A percentile compares a stretch with the other conserved stretches of the same genome.
phyloP scores from a whole-genome alignment of 1,284 basidiomycete species.

The Ceratobasidium sp. region DNA sequence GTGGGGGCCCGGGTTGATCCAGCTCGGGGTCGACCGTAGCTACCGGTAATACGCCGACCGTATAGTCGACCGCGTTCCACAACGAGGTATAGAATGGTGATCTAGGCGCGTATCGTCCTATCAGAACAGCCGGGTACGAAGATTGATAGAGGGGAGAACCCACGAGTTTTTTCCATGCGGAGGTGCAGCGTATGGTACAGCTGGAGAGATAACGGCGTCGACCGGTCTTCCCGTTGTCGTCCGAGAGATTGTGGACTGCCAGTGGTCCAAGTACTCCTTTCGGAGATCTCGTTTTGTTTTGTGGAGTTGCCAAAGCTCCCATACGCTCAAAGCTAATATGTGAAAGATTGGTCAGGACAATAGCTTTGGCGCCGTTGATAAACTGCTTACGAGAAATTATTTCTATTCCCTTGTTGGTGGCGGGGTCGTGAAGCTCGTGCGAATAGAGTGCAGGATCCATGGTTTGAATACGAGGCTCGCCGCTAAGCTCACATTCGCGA shows the following conservation, averaged over 20 bases:
- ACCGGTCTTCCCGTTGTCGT: conserved; percentile 72
- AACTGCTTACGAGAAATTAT: conserved; percentile 35
- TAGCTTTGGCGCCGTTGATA: conserved; percentile 25
- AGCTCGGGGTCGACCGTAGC: conserved; percentile 64
- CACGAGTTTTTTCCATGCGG: conserved; percentile 60
- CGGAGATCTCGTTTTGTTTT: conserved; percentile 60
- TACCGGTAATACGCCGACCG: conserved; percentile 73
- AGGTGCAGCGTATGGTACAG: conserved; percentile 61
- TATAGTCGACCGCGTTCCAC: conserved; percentile 77
- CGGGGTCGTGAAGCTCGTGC: conserved; percentile 20
- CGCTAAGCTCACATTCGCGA: conserved; percentile 51
- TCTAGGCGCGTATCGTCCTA: conserved; percentile 52
- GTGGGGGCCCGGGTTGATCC: conserved; percentile 59
- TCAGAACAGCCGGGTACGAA: conserved; percentile 19
- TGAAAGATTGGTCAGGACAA: not conserved
- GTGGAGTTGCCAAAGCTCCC: conserved; percentile 66
- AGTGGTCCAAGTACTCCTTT: conserved; percentile 64
- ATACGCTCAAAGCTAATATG: conserved; percentile 54
- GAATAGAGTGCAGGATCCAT: conserved; percentile 56
- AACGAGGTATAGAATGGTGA: conserved; percentile 65
- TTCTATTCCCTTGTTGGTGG: conserved; percentile 27
- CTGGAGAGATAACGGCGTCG: conserved; percentile 70
- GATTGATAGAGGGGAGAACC: not conserved
- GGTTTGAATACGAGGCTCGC: conserved; percentile 63
- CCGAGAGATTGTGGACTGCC: conserved; percentile 61